Evolutionary conservation across 129 eudicot species (phyloP).

Genomic region (Dittrichia graveolens): DNA sequence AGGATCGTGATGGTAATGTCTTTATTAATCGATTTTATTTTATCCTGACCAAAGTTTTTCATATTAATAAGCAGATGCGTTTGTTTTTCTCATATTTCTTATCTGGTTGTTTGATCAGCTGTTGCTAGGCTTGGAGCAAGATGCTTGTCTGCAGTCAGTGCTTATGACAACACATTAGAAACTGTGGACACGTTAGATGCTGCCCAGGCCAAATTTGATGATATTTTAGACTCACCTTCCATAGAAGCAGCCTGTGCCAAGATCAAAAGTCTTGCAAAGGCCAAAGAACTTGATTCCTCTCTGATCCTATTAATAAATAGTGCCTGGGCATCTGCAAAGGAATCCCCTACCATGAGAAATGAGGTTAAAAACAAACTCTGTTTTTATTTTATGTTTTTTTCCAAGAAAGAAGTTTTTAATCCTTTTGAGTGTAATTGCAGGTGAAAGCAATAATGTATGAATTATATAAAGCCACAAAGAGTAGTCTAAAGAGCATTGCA

Average conservation of each 20-base stretch:
- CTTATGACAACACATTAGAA: constrained; percentile 86
- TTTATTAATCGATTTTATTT: no score
- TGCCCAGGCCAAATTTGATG: constrained; percentile 92
- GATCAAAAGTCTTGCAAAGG: constrained; percentile 87
- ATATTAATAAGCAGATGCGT: not conserved
- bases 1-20: constrained; percentile 84
- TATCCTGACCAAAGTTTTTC: no score
- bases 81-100: constrained; percentile 14
- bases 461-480: constrained; percentile 84
- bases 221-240: constrained; percentile 79
- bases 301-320: constrained; percentile 76
- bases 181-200: constrained; percentile 74
- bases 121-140: constrained; percentile 91
- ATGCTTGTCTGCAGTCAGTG: constrained; percentile 95
- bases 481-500: constrained; percentile 77
- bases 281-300: constrained; percentile 93
- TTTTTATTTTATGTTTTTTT: not conserved
- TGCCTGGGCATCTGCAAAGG: constrained; percentile 98
- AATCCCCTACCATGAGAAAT: constrained; percentile 81
- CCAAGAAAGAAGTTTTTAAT: not conserved
- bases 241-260: constrained; percentile 87
- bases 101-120: constrained; percentile 49
- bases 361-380: constrained; percentile 50
- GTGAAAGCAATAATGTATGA: constrained; percentile 91
- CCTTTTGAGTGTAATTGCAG: constrained; percentile 38